Base-by-base conservation (phyloP, 2,329 filamentous ascomycete species). In the Sclerotinia sclerotiorum region DNA sequence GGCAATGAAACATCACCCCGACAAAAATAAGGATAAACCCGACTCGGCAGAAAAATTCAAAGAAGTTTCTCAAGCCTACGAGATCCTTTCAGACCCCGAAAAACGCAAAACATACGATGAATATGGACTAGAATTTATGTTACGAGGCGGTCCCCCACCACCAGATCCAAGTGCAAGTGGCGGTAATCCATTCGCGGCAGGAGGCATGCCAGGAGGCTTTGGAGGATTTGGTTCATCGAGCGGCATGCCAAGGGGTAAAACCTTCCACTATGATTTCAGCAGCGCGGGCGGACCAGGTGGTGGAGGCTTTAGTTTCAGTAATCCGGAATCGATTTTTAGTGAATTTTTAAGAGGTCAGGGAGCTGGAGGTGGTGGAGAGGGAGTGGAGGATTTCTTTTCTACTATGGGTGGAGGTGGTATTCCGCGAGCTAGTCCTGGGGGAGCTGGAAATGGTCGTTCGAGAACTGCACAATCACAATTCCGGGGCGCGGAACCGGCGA, bases 61-160 rank as follows among this genome's bases (percentile, higher is more conserved):
- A 82, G 95, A 98, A 79, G 91, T 93, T 72, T 97, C 93, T 1
- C 94, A 98, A 82, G 95, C 95, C 68, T 99, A 97, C 82, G 95
- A 99, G 82, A 97, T 99, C 74, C 88, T 99, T 3, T 97, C 93
- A 70, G 95, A 99, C 76, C 94, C 94, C 70, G 94, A 98, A 79
- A 99, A 98, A 82, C 90, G 95, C 76, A 95, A 97, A 80, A 89
- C 90, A 54, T 99, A 99, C 79, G 95, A 99, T 79, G 90, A 94
- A 78, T 97, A 90, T 80, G 95, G 95, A 71, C 89, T 98, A 70
- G 95, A 98, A 76, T 97, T 94, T 82, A 85, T 99, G 64, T 84
- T 97, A 44, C 90, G 90, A 62, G 94, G 94, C 61, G 93, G 92
- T 42, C 83, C 87, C 11, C 88, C 92, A 46, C 87, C 90, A 13